Evolutionary conservation across 2,329 filamentous ascomycete genomes (phyloP).

Genomic region (Colletotrichum melonis): DNA sequence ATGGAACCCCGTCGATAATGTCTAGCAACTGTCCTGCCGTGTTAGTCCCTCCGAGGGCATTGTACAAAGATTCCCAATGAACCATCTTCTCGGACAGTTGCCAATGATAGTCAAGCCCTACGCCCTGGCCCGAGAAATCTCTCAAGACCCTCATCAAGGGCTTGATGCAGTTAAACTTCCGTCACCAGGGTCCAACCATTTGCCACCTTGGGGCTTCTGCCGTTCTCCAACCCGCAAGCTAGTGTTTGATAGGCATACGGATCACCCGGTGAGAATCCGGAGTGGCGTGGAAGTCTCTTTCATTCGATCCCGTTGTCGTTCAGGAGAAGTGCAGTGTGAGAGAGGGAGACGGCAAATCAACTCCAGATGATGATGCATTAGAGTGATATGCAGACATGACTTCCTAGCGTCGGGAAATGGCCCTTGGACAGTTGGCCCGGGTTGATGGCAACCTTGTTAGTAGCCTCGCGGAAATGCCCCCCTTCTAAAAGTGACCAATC

Average conservation of each 20-base stretch:
- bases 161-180: slow-evolving; percentile 24
- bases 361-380: background rate
- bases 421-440: background rate
- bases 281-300: slow-evolving; percentile 13
- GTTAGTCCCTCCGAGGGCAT: background rate
- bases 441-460: background rate
- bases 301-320: background rate
- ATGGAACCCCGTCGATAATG: slow-evolving; percentile 8
- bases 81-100: slow-evolving; percentile 8
- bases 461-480: background rate
- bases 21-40: background rate
- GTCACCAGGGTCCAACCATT: slow-evolving; percentile 9
- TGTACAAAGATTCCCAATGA: background rate
- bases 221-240: background rate
- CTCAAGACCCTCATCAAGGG: background rate
- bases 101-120: background rate
- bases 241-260: slow-evolving; percentile 15
- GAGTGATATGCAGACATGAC: background rate
- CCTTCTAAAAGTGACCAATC: background rate
- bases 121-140: background rate
- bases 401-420: background rate
- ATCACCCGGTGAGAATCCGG: slow-evolving; percentile 31
- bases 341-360: background rate
- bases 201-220: slow-evolving; percentile 14
- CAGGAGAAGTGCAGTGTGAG: slow-evolving; percentile 10